phyloP scores from a whole-genome alignment of 306 rosid species.

The Cucumis cinereus region DNA sequence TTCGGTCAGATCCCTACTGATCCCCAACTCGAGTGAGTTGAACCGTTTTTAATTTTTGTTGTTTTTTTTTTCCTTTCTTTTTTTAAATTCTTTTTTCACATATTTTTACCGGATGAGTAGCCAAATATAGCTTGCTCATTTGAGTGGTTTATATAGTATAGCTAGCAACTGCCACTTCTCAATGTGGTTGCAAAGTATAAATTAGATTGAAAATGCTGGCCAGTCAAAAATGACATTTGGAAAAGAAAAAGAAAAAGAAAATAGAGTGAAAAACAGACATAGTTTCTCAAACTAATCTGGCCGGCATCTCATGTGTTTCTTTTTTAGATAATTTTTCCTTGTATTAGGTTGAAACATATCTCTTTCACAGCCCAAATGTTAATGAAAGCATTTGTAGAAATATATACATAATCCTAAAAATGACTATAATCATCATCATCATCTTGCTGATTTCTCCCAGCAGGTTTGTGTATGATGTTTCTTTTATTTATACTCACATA shows the following conservation, averaged over 20 bases:
- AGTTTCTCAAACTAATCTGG: background rate
- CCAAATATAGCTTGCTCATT: constrained; percentile 5
- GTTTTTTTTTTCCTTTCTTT: constrained; percentile 3
- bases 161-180: background rate
- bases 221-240: background rate
- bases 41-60: constrained; percentile 1
- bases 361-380: background rate
- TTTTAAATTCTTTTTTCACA: constrained; percentile 21
- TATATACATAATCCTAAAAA: background rate
- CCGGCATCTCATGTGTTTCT: background rate
- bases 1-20: constrained; percentile 74
- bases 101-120: constrained; percentile 23
- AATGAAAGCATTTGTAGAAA: constrained; percentile 4
- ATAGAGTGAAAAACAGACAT: background rate
- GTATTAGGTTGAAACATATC: background rate
- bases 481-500: background rate
- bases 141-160: background rate
- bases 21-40: constrained; percentile 36
- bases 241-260: background rate
- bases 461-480: background rate
- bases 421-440: background rate
- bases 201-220: constrained; percentile 1
- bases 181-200: background rate
- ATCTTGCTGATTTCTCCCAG: background rate
- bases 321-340: background rate